A percentile compares a stretch with the other conserved stretches of the same genome.
phyloP scores from a whole-genome alignment of 257 asterid genomes.

The Jacaranda copaia region DNA sequence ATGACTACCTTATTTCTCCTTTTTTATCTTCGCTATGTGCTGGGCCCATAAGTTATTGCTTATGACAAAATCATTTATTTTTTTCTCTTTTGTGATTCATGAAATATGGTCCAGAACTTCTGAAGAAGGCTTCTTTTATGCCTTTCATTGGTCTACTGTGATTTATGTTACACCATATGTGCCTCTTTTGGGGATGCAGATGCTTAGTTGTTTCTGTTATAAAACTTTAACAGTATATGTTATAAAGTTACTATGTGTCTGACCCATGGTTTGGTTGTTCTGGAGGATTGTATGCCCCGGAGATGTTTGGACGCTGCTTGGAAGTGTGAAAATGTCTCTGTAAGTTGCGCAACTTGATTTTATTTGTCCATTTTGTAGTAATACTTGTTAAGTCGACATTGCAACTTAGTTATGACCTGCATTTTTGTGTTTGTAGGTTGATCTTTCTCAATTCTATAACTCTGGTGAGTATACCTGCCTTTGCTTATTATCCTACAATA shows the following conservation, averaged over 20 bases:
- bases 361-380: background rate
- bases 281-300: constrained; percentile 73
- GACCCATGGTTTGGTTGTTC: constrained; percentile 79
- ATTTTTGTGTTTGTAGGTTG: constrained; percentile 55
- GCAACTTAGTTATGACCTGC: constrained; percentile 41
- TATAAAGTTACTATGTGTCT: constrained; percentile 54
- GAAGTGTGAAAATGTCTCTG: constrained; percentile 48
- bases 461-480: constrained; percentile 53
- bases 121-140: constrained; percentile 8
- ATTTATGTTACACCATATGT: constrained; percentile 16
- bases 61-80: background rate
- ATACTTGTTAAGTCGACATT: background rate
- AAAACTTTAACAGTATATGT: constrained; percentile 33
- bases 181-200: background rate
- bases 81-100: background rate
- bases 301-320: constrained; percentile 65
- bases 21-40: background rate
- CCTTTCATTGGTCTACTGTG: constrained; percentile 19
- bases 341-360: constrained; percentile 52
- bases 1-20: constrained; percentile 13
- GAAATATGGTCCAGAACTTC: background rate
- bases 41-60: background rate
- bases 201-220: constrained; percentile 35
- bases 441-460: constrained; percentile 37
- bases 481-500: constrained; percentile 3